Evolutionary conservation across 192 early-diverging fungal species (phyloP).

Genomic region (Backusella tuberculispora): DNA sequence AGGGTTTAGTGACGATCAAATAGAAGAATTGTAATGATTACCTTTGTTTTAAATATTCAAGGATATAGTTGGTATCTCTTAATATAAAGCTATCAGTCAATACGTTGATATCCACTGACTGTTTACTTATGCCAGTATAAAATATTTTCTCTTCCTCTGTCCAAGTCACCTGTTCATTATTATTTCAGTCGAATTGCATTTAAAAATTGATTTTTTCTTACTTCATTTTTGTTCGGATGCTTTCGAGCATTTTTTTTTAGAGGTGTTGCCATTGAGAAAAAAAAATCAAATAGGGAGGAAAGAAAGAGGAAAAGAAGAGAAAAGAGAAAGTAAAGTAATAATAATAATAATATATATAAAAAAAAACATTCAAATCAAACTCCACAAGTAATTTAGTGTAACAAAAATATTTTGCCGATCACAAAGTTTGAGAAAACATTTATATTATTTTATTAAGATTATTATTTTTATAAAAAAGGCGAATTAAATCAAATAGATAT

Average conservation of each 20-base stretch:
- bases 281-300: not conserved
- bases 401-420: not conserved
- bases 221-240: not conserved
- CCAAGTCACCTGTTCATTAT: not conserved
- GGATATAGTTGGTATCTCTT: not conserved
- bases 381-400: conserved; percentile 1
- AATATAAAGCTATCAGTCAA: not conserved
- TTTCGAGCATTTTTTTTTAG: conserved; percentile 10
- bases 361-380: conserved; percentile 1
- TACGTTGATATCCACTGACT: not conserved
- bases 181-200: not conserved
- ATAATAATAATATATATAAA: conserved; percentile 2
- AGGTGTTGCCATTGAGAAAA: not conserved
- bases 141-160: not conserved
- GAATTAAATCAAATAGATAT: conserved; percentile 69
- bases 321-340: not conserved
- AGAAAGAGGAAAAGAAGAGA: not conserved
- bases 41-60: conserved; percentile 20
- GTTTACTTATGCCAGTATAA: not conserved
- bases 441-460: not conserved
- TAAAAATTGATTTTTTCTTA: not conserved
- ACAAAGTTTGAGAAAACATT: conserved; percentile 1
- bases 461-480: not conserved
- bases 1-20: not conserved
- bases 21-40: not conserved